These are phyloP conservation scores for Aspergillus spinulosporus DNA, from an alignment of 2,329 filamentous ascomycete species.

Conservation along the genomic window DNA sequence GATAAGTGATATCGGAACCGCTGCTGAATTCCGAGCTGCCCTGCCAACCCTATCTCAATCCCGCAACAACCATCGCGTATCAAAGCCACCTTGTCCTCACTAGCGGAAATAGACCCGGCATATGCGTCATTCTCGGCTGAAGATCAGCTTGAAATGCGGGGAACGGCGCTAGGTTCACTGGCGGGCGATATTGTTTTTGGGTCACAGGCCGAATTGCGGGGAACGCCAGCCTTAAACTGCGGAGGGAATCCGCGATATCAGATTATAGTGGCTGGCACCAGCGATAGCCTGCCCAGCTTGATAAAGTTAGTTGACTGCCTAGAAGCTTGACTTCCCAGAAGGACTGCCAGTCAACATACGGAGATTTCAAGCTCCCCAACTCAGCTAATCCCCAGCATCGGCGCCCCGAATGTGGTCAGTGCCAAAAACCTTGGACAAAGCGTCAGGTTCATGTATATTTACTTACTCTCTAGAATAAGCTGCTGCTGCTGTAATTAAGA, in stretches of 20 bases:
- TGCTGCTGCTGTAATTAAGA: too few relatives aligned
- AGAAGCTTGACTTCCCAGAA: not conserved
- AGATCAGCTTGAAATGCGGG: slow-evolving; percentile 1
- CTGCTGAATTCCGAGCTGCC: slow-evolving; percentile 21
- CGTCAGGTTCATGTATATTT: too few relatives aligned
- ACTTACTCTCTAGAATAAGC: too few relatives aligned
- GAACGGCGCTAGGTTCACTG: not conserved
- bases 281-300: not conserved
- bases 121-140: not conserved
- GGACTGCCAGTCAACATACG: not conserved
- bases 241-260: not conserved
- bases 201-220: not conserved
- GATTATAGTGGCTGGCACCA: not conserved
- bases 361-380: not conserved
- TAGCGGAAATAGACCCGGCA: slow-evolving; percentile 3
- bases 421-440: too few relatives aligned
- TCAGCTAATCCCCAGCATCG: too few relatives aligned
- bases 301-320: not conserved
- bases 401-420: too few relatives aligned
- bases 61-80: not conserved
- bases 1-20: slow-evolving; percentile 20
- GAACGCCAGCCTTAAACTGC: not conserved
- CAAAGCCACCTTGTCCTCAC: not conserved
- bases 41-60: slow-evolving; percentile 1
- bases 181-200: not conserved